Base-by-base conservation (phyloP, 2,329 filamentous ascomycete genomes). In the Lasiodiplodia sp. region DNA sequence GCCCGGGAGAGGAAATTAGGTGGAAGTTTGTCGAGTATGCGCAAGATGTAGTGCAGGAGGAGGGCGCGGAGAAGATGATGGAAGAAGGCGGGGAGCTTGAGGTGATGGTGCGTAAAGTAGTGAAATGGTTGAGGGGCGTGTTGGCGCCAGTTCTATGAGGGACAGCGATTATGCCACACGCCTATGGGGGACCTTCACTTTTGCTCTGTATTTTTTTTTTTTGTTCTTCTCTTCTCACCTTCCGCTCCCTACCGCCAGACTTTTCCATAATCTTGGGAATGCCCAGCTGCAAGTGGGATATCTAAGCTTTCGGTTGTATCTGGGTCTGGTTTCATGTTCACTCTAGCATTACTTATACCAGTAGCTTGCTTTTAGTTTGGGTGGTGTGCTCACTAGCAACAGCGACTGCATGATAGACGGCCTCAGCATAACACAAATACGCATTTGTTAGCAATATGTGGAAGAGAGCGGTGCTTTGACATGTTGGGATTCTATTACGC, bases 11-110 rank as follows among this genome's bases (percentile, higher is more conserved):
- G 16, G 74, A 73, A 8, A 72, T 79, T 18, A 23, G 37, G 21
- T 60, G 47, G 21, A 66, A 77, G 44, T 76, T 77, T 40, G 28
- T 64, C 40, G 73, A 80, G 67, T 68, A 81, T 52, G 75, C 74
- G 34, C 70, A 69, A 58, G 74, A 77, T 40, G 28, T 74, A 21
- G 68, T 31, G 10, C 64, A 66, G 53, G 71, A 76, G 12, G 34
- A 64, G 14, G 68, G 40, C 14, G 72, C 72, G 3, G 71, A 69
- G 12, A 65, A 72, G n/a, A 67, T 76, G 21, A 70, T 55, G 49
- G 51, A 73, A 7, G 53, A 67, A 21, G 28, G 63, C 5, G 28
- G 34, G 6, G 37, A 56, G n/a, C 16, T 51, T 12, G 34, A 8
- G 18, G 34, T 34, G 38, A 28, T 51, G 53, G 44, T 49, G 53